Percentiles rank a stretch among this genome's conserved stretches.
These are phyloP conservation scores for Puccinia polysora DNA, from an alignment of 1,284 basidiomycete species.

Conservation along the genomic window DNA sequence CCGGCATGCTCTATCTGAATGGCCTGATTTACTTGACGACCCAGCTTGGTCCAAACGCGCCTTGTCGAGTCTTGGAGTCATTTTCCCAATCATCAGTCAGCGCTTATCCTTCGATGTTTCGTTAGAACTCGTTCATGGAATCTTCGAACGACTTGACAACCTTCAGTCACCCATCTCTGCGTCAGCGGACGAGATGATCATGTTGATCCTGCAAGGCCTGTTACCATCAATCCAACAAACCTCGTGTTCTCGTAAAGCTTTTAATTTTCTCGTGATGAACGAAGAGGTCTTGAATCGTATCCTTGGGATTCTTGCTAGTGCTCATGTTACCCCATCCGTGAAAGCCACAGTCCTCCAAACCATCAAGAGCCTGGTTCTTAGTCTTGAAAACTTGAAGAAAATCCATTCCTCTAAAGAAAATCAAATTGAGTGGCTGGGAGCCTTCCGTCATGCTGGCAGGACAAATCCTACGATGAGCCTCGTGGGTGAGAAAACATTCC, in stretches of 20 bases:
- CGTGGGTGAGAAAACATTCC: not conserved
- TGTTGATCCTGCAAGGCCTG: conserved; percentile 5
- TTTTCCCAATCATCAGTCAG: conserved; percentile 8
- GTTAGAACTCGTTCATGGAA: not conserved
- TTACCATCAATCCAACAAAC: conserved; percentile 6
- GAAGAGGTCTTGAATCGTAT: not conserved
- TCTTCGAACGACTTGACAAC: conserved; percentile 4
- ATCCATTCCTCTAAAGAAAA: not conserved
- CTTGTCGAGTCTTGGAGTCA: not conserved
- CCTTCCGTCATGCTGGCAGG: not conserved
- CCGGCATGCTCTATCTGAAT: conserved; percentile 11
- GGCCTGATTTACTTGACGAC: conserved; percentile 16
- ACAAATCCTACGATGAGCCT: not conserved
- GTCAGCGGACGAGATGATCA: not conserved
- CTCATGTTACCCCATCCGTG: not conserved
- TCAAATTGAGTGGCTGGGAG: conserved; percentile 19
- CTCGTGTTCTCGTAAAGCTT: conserved; percentile 15
- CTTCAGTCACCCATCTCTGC: not conserved
- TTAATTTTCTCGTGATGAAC: conserved; percentile 10
- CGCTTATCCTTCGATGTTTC: conserved; percentile 10
- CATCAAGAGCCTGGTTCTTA: not conserved
- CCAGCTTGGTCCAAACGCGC: not conserved
- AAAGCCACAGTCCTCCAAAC: conserved; percentile 3
- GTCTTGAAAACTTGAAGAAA: conserved; percentile 16
- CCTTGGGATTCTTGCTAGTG: not conserved